Evolutionary conservation across 1,284 basidiomycete species (phyloP).

Genomic region (Moesziomyces globuligerus): DNA sequence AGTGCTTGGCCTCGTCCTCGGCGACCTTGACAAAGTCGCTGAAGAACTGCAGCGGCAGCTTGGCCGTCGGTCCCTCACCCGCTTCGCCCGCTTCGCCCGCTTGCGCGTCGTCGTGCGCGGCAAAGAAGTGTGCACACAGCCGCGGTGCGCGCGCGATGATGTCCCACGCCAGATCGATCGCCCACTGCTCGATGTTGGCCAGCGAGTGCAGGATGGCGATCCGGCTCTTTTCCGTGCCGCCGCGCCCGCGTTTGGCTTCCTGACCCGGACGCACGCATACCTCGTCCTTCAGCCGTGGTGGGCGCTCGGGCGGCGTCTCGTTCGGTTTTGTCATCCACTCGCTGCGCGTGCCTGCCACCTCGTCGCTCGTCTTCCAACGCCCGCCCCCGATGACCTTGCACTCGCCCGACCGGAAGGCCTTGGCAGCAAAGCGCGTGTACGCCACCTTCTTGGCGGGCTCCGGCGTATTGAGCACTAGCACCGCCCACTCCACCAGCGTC

Average conservation of each 20-base stretch:
- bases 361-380: slow-evolving; percentile 28
- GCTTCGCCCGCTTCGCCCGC: too few species aligned
- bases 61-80: slow-evolving; percentile 17
- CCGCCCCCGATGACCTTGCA: slow-evolving; percentile 74
- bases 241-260: slow-evolving; percentile 73
- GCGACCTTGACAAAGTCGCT: slow-evolving; percentile 71
- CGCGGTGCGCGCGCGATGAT: slow-evolving; percentile 76
- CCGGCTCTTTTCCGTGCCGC: slow-evolving; percentile 74
- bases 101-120: slow-evolving; percentile 14
- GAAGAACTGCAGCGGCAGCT: slow-evolving; percentile 64
- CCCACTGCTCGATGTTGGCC: slow-evolving; percentile 92
- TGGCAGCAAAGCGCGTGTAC: slow-evolving; percentile 77
- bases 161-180: slow-evolving; percentile 70
- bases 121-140: slow-evolving; percentile 48
- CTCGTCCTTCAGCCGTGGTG: slow-evolving; percentile 71
- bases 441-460: slow-evolving; percentile 78
- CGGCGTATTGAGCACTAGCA: slow-evolving; percentile 78
- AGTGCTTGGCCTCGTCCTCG: slow-evolving; percentile 80
- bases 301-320: slow-evolving; percentile 74
- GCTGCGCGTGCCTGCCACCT: slow-evolving; percentile 5
- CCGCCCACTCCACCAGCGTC: slow-evolving; percentile 80
- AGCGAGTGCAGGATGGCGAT: slow-evolving; percentile 82
- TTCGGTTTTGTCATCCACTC: slow-evolving; percentile 43
- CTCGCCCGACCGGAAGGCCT: slow-evolving; percentile 77
- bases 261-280: slow-evolving; percentile 76